Evolutionary conservation across 495 filamentous ascomycete genomes (phyloP), one percentile per base, ranked within the genome.

Genomic region (Penicillium chermesinum): DNA sequence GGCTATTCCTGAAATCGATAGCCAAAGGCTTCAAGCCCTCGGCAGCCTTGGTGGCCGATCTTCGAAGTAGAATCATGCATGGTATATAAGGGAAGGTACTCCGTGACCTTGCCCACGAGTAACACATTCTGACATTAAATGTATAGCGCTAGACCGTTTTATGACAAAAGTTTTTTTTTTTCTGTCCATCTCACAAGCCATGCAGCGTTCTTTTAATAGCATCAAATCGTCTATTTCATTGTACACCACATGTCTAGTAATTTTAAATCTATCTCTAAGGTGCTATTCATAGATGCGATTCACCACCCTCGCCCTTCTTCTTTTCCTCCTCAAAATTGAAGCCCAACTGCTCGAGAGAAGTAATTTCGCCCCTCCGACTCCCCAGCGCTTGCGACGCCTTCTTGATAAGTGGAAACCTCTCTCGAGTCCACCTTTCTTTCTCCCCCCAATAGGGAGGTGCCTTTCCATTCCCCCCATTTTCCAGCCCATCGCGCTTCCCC

Each of bases 361-460:
- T 50, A 2, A 50, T 21, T 13, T 41, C 14, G 12, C 10, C 21
- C 12, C 48, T 34, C 16, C 25, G 41, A 35, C 18, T 22, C 2
- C 48, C 48, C 22, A 50, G 35, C 18, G 41, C 48, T 18, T 40
- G 48, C 1, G 48, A 39, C 17, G 48, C 48, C 22, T 45, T 21
- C 25, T 50, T 50, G 18, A 50, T 50, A 22, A 50, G 39, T 7
- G 48, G 48, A 25, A 50, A 33, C 17, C 27, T 39, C 22, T 30
- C 48, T 7, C 48, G 41, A 13, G 41, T 45, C 48, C 48, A 50
- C 35, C 20, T 50, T 13, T 44, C 41, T 20, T 50, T 50, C 22
- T 35, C 41, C 1, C 35, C 48, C 48, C 48, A 50, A 25, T 39
- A 50, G 2, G 48, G 41, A 12, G 48, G 16, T 12, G 10, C 14